Evolutionary conservation across 73 alveolate species (phyloP), one percentile per base, ranked within the genome.

Genomic region (Paramecium sonneborni): DNA sequence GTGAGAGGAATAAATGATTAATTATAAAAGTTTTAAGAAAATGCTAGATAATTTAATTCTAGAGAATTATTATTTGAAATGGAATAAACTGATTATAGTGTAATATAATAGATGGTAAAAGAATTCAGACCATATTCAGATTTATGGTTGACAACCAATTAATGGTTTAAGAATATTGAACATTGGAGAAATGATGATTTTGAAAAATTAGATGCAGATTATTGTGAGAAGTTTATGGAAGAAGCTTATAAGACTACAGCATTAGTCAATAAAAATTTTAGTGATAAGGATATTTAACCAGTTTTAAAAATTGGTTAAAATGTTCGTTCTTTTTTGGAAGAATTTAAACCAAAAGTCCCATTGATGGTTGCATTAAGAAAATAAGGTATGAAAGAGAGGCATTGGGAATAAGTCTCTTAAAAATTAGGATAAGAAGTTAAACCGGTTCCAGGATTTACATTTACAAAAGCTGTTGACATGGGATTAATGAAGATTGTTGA

Each of bases 381-480:
- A 37, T 96, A 97, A 62, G 99, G 99, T 44, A 96, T 97, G 98
- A 96, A 97, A 88, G 99, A 98, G 70, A 93, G 99, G 79, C 99
- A 98, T 97, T 98, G 99, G 99, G 99, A 97, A 86, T 96, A 97
- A 94, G 97, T 98, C 23, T 96, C 99, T 20, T 94, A 95, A 28
- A 97, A 97, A 85, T 97, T 98, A 23, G 99, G 99, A 6, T 96
- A 97, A 79, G 99, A 98, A 85, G 97, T 98, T 35, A 86, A 86
- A 20, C 93, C 93, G 6, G 62, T 37, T 14, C 98, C 97, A 74
- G 99, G 98, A 28, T 97, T 98, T 93, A 98, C 99, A 39, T 97
- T 98, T 68, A 98, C 99, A 4, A 88, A 96, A 57, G 99, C 97
- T 48, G 93, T 98, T 94, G 99, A 98, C 15, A 93, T 92, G 92